phyloP scores from a whole-genome alignment of 441 rosid genomes.

The Corymbia citriodora region DNA sequence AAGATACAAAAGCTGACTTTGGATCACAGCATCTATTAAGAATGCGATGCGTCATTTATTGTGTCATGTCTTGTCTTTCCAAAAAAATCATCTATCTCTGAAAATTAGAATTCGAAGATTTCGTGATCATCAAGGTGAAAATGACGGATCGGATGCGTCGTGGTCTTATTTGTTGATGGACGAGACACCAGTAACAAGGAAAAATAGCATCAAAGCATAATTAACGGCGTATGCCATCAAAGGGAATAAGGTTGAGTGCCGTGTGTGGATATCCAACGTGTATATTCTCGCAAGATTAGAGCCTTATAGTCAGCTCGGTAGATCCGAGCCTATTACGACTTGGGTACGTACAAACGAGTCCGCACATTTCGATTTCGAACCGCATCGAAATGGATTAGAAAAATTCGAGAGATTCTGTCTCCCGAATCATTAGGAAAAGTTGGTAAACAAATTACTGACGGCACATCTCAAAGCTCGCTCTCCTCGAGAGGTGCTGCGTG shows the following conservation, averaged over 20 bases:
- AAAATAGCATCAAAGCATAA: background rate
- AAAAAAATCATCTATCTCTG: accelerated
- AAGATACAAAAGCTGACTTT: background rate
- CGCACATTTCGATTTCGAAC: background rate
- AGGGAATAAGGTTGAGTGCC: background rate
- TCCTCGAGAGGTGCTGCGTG: background rate
- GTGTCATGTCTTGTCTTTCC: background rate
- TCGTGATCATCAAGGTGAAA: background rate
- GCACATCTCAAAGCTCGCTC: background rate
- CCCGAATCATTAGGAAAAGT: background rate
- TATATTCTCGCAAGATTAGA: background rate
- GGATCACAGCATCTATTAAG: background rate
- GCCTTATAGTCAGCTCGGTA: background rate
- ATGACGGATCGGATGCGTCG: accelerated
- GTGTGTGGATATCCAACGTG: accelerated
- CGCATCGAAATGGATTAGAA: background rate
- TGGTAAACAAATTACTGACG: background rate
- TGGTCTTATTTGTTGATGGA: background rate
- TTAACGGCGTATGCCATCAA: background rate
- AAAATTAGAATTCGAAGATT: background rate
- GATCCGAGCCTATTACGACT: background rate
- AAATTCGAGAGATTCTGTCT: background rate
- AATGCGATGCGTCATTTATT: background rate
- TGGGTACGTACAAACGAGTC: background rate
- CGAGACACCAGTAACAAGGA: background rate